phyloP scores from a whole-genome alignment of 192 early-diverging fungal species.

The Thoreauomyces humboldtii region DNA sequence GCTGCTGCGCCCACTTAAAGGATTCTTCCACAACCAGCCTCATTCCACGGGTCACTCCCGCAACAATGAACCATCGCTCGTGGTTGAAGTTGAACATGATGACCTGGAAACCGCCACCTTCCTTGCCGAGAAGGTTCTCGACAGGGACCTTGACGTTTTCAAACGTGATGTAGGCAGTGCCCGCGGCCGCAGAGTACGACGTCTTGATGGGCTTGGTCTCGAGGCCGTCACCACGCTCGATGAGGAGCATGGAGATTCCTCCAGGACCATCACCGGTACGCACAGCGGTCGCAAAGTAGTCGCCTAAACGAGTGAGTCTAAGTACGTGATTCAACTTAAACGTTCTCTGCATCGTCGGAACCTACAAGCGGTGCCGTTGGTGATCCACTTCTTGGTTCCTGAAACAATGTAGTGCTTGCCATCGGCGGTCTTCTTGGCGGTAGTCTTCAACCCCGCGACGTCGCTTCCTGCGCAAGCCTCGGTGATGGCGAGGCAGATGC shows the following conservation, averaged over 20 bases:
- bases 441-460: conserved; percentile 44
- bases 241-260: conserved; percentile 69
- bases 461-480: conserved; percentile 42
- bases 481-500: conserved; percentile 46
- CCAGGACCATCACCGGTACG: conserved; percentile 41
- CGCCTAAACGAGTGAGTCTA: too few relatives aligned
- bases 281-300: conserved; percentile 58
- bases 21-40: conserved; percentile 40
- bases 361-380: conserved; percentile 9
- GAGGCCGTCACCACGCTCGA: conserved; percentile 58
- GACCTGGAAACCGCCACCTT: conserved; percentile 64
- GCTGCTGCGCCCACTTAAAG: conserved; percentile 70
- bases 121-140: conserved; percentile 68
- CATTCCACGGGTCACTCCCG: conserved; percentile 39
- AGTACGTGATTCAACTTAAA: too few relatives aligned
- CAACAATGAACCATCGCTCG: conserved; percentile 62
- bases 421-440: conserved; percentile 40
- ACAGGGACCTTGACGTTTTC: conserved; percentile 74
- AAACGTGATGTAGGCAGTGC: conserved; percentile 53
- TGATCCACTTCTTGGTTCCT: conserved; percentile 59
- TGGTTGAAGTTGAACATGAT: conserved; percentile 75
- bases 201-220: conserved; percentile 67
- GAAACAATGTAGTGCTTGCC: conserved; percentile 44
- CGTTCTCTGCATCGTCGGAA: too few relatives aligned
- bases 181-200: conserved; percentile 63